Evolutionary conservation across 2,329 filamentous ascomycete genomes (phyloP).

Genomic region (Alternaria arbusti): DNA sequence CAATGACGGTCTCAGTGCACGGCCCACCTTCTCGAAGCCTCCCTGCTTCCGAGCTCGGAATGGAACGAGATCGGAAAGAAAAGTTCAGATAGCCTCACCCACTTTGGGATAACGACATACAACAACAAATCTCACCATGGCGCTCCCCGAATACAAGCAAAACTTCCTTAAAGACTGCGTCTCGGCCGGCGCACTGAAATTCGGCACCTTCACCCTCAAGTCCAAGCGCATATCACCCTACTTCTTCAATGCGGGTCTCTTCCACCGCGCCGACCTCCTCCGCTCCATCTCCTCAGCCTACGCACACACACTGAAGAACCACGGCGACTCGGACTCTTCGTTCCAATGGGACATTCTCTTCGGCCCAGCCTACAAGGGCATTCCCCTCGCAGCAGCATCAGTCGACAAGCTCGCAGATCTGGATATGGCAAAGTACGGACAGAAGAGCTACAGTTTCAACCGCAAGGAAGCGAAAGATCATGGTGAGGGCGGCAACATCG

Average conservation of each 20-base stretch:
- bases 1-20: slow-evolving; percentile 33
- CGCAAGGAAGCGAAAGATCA: slow-evolving; percentile 96
- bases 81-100: slow-evolving; percentile 6
- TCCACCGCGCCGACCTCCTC: slow-evolving; percentile 81
- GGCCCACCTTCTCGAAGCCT: slow-evolving; percentile 27
- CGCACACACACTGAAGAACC: slow-evolving; percentile 65
- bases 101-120: slow-evolving; percentile 2
- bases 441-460: slow-evolving; percentile 86
- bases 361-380: slow-evolving; percentile 95
- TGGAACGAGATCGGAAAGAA: slow-evolving; percentile 38
- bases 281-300: slow-evolving; percentile 81
- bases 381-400: slow-evolving; percentile 82
- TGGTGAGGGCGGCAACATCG: slow-evolving; percentile 91
- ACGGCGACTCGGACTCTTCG: slow-evolving; percentile 50
- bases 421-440: slow-evolving; percentile 69
- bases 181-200: slow-evolving; percentile 73
- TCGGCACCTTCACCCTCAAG: slow-evolving; percentile 88
- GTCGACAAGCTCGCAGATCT: slow-evolving; percentile 76
- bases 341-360: slow-evolving; percentile 84
- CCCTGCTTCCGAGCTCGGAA: slow-evolving; percentile 39
- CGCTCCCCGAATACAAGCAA: slow-evolving; percentile 61
- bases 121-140: slow-evolving; percentile 12
- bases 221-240: slow-evolving; percentile 90
- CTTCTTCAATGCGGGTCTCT: slow-evolving; percentile 96
- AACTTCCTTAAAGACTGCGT: slow-evolving; percentile 75